phyloP scores from a whole-genome alignment of 805 yeast species.

The Peterozyma xylosa region DNA sequence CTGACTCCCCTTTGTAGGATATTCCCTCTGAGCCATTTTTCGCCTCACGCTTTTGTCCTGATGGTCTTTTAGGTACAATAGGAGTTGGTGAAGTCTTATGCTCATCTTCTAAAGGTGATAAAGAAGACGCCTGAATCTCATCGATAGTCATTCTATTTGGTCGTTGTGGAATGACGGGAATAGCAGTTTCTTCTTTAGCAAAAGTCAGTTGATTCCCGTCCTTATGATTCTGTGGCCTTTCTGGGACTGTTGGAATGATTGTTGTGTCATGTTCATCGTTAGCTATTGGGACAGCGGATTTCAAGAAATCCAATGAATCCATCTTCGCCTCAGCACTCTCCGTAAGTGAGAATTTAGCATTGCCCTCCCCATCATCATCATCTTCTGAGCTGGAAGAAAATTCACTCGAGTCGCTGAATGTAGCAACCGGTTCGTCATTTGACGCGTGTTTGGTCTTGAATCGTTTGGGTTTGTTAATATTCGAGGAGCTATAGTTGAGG shows the following conservation, averaged over 20 bases:
- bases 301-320: too few species aligned
- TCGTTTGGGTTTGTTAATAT: too few species aligned
- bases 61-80: slow-evolving; percentile 11
- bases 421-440: too few species aligned
- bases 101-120: background rate
- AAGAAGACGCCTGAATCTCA: background rate
- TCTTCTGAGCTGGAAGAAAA: too few species aligned
- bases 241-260: slow-evolving; percentile 20
- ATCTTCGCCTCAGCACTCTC: too few species aligned
- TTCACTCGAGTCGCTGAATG: too few species aligned
- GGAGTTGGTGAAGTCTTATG: slow-evolving; percentile 4
- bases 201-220: background rate
- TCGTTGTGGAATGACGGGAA: slow-evolving; percentile 15
- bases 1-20: background rate
- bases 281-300: too few species aligned
- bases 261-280: background rate
- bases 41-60: background rate
- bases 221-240: slow-evolving; percentile 17
- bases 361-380: too few species aligned
- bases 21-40: background rate
- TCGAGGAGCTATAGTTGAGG: too few species aligned
- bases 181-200: background rate
- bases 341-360: too few species aligned
- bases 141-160: slow-evolving; percentile 1
- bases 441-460: too few species aligned